Base-by-base conservation (phyloP, 2,329 filamentous ascomycete species). In the Neofusicoccum umdonicola region DNA sequence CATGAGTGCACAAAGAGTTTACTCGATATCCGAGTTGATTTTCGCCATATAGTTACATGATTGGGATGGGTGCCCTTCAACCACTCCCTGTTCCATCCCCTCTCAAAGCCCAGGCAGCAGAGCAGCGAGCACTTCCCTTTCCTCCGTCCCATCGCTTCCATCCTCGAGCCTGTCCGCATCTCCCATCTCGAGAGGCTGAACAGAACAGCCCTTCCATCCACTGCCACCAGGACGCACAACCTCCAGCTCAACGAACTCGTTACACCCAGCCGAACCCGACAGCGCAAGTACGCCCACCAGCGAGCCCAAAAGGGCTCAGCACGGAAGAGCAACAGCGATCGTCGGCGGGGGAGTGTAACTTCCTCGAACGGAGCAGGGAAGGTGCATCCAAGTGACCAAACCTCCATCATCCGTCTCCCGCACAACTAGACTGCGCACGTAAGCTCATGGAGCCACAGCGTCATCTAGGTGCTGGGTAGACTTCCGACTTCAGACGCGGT, bases 171-270 rank as follows among this genome's bases (percentile, higher is more conserved):
- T 13, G 22, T 47, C 27, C n/a, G 8, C 42, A 47, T 8, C 42
- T 12, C 56, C 42, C 31, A 9, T 45, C 56, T 17, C n/a, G 15
- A 37, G 27, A 47, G 42, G n/a, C 56, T 45, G 8, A 45, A 19
- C 44, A 17, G 22, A 12, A 6, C 15, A 58, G 27, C 13, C 4
- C 22, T 13, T 19, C 54, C 39, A 44, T 45, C 54, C 39, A 27
- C 54, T 45, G 54, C 39, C 22, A 22, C 5, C 8, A 2, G n/a
- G 56, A 45, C 22, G 54, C 54, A 35, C 42, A 34, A 27, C 31
- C 42, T 60, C 41, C 56, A 60, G 56, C 56, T 60, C 56, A 47
- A 60, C 56, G 41, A 60, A 47, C 56, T 47, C 56, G 56, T 47
- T n/a, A 47, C 27, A 3, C 27, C 56, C 42, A 58, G 54, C 54